Evolutionary conservation across 352 stramenopile genomes (phyloP).

Genomic region (Peronospora belbahrii): DNA sequence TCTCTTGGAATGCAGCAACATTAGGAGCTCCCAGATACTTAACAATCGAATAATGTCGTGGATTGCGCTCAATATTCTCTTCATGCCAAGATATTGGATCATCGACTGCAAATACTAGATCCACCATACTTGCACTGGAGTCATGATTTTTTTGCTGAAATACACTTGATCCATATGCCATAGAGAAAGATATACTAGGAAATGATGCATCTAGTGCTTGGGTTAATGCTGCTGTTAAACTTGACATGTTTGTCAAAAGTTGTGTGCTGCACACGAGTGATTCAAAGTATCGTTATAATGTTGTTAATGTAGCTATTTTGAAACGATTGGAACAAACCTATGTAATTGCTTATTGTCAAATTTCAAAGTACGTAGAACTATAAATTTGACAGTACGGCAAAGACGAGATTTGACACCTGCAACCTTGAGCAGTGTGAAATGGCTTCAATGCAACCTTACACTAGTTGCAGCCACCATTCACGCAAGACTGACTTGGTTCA

Average conservation of each 20-base stretch:
- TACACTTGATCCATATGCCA: conserved; percentile 80
- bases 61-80: conserved; percentile 68
- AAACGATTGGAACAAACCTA: no score
- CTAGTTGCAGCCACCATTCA: no score
- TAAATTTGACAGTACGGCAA: no score
- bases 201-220: conserved; percentile 55
- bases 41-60: conserved; percentile 76
- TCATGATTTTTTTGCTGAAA: conserved; percentile 78
- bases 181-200: conserved; percentile 64
- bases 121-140: conserved; percentile 72
- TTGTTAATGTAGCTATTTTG: no score
- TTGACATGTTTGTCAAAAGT: conserved; percentile 5
- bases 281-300: no score
- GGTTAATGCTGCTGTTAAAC: conserved; percentile 32
- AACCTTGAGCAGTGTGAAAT: no score
- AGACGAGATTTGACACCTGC: no score
- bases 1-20: conserved; percentile 61
- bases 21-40: conserved; percentile 52
- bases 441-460: no score
- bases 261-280: no score
- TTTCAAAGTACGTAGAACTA: no score
- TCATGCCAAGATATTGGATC: conserved; percentile 76
- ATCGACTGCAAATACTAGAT: conserved; percentile 84
- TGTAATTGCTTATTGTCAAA: no score
- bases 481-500: no score